These are phyloP conservation scores for Aspergillus sp. DNA, from an alignment of 2,329 filamentous ascomycete species.

Conservation along the genomic window DNA sequence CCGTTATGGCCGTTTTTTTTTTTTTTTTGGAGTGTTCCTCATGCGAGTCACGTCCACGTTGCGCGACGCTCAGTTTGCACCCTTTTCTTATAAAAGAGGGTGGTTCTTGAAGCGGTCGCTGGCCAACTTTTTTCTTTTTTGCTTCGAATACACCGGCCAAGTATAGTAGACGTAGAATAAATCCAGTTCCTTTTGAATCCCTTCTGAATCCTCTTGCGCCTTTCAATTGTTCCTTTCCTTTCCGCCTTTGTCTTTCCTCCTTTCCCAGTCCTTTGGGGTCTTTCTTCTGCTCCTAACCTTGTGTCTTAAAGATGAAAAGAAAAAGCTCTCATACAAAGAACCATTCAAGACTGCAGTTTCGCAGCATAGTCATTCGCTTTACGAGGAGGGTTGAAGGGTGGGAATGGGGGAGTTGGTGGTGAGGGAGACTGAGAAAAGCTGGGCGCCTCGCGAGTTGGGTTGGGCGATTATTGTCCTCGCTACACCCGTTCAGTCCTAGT, in stretches of 20 bases:
- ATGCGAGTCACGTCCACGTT: background rate
- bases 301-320: conserved; percentile 25
- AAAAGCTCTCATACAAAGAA: conserved; percentile 31
- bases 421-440: conserved; percentile 2
- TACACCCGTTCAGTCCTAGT: conserved; percentile 11
- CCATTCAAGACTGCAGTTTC: conserved; percentile 25
- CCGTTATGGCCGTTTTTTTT: conserved; percentile 4
- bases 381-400: conserved; percentile 22
- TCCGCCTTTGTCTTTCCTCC: conserved; percentile 4
- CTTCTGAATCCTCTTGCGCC: conserved; percentile 1
- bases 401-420: conserved; percentile 8
- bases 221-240: conserved; percentile 3
- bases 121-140: too few relatives aligned
- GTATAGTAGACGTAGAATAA: conserved; percentile 19
- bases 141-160: conserved; percentile 18
- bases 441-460: background rate
- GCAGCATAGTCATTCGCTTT: conserved; percentile 37
- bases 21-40: conserved; percentile 2
- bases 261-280: conserved; percentile 2
- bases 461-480: conserved; percentile 1
- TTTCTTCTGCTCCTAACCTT: conserved; percentile 3
- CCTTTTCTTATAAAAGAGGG: background rate
- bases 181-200: conserved; percentile 1
- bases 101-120: background rate
- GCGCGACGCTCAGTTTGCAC: background rate